These are phyloP conservation scores for Neurospora sp. DNA, from an alignment of 495 filamentous ascomycete genomes.

Conservation along the genomic window DNA sequence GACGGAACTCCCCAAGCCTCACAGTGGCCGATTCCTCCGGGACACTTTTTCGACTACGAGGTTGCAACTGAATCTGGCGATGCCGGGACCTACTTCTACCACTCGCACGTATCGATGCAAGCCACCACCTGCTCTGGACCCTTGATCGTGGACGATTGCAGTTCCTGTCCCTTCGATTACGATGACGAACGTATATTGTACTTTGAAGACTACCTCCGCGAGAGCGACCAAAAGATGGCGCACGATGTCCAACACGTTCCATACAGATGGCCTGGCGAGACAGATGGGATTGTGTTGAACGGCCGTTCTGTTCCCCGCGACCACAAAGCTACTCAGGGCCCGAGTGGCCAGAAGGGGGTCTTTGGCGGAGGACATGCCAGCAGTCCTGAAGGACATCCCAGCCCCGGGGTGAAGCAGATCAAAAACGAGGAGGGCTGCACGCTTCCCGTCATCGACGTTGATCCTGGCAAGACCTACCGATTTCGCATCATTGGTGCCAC, in stretches of 20 bases:
- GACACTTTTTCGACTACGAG: conserved; percentile 54
- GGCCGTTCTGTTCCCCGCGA: conserved; percentile 26
- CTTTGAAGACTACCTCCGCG: conserved; percentile 41
- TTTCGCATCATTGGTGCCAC: conserved; percentile 45
- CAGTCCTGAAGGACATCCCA: neutral
- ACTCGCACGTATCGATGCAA: conserved; percentile 50
- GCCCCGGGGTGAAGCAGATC: neutral
- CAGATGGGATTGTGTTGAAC: conserved; percentile 42
- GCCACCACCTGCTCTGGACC: conserved; percentile 42
- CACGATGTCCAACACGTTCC: conserved; percentile 26
- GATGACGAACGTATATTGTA: conserved; percentile 46
- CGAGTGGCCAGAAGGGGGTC: conserved; percentile 18
- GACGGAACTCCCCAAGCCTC: conserved; percentile 43
- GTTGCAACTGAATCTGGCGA: conserved; percentile 36
- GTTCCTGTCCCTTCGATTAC: conserved; percentile 35
- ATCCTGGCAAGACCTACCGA: conserved; percentile 48
- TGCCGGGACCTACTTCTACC: conserved; percentile 53
- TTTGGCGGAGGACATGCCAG: conserved; percentile 11
- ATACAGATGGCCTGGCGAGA: conserved; percentile 38
- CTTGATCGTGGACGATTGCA: conserved; percentile 43
- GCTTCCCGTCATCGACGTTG: conserved; percentile 41
- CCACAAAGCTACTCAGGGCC: conserved; percentile 13
- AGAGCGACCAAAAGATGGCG: conserved; percentile 34
- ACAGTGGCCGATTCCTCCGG: conserved; percentile 51
- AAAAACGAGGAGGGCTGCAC: conserved; percentile 30